Evolutionary conservation across 169 alveolate genomes (phyloP), one percentile per base, ranked within the genome.

Genomic region (Miamiensis avidus): DNA sequence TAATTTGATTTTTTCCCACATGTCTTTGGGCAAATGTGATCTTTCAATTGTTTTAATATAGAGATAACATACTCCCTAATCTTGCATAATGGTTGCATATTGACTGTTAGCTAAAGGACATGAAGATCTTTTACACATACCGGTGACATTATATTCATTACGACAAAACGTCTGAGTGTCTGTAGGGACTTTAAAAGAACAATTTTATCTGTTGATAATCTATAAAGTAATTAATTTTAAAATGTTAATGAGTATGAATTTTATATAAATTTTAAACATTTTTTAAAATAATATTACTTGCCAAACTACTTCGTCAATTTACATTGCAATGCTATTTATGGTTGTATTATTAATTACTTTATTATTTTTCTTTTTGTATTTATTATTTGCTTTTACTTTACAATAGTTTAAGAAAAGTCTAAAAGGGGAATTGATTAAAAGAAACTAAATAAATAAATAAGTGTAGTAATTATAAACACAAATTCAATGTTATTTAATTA

Each of bases 71-170:
- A 94, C 95, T 27, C 99, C 99, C 86, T 97, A 97, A 81, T 95
- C 98, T 88, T 98, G 99, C 65, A 97, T 94, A 25, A 99, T 98
- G 11, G 99, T 99, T 31, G 99, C 99, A 92, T 98, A 99, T 87
- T 97, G 91, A 83, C 99, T 96, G 93, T 99, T 99, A 25, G 99
- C 98, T 34, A 99, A 93, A 20, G 99, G 99, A 88, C 99, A 99
- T 0, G 99, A 96, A 74, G 95, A 96, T 87, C 99, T 95, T 85
- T 98, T 98, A 94, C 99, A 99, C 74, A 98, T 92, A 28, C 99
- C 99, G 25, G 99, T 99, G 65, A 98, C 99, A 91, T 98, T 98
- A 93, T 97, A 98, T 88, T 95, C 97, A 87, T 95, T 96, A 74
- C 97, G 89, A 91, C 99, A 97, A 92, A 97, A 97, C 32, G 93